phyloP scores from a whole-genome alignment of 2,329 filamentous ascomycete species.

The Aspergillus luchuensis region DNA sequence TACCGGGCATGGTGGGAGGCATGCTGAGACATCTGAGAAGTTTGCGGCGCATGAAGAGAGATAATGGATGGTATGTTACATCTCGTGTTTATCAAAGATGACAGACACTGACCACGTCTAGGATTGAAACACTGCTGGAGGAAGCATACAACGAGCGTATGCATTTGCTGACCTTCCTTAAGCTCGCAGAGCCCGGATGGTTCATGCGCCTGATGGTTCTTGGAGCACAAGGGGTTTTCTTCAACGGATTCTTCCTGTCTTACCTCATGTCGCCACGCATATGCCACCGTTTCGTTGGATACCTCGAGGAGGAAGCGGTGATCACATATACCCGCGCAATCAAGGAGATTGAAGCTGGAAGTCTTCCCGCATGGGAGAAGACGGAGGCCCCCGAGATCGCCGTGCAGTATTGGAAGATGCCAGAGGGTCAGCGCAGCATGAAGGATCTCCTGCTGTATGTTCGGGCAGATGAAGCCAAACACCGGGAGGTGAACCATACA shows the following conservation, averaged over 20 bases:
- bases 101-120: slow-evolving; percentile 25
- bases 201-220: slow-evolving; percentile 94
- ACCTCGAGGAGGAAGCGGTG: slow-evolving; percentile 95
- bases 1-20: slow-evolving; percentile 94
- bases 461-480: slow-evolving; percentile 83
- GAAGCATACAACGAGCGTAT: slow-evolving; percentile 93
- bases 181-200: slow-evolving; percentile 79
- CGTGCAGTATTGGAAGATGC: slow-evolving; percentile 91
- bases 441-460: slow-evolving; percentile 85
- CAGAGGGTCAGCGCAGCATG: slow-evolving; percentile 79
- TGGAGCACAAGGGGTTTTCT: slow-evolving; percentile 92
- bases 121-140: slow-evolving; percentile 90
- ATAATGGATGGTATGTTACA: slow-evolving; percentile 74
- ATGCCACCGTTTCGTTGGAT: slow-evolving; percentile 93
- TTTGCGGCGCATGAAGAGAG: slow-evolving; percentile 80
- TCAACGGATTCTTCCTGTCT: slow-evolving; percentile 86
- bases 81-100: background rate
- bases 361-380: slow-evolving; percentile 76
- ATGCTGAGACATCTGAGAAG: slow-evolving; percentile 89
- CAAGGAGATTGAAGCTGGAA: slow-evolving; percentile 80
- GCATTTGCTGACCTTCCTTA: slow-evolving; percentile 90
- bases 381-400: slow-evolving; percentile 86
- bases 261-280: slow-evolving; percentile 86
- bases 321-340: slow-evolving; percentile 92
- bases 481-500: slow-evolving; percentile 95